Base-by-base conservation (phyloP, 2,329 filamentous ascomycete species). In the Aspergillus puulaauensis region DNA sequence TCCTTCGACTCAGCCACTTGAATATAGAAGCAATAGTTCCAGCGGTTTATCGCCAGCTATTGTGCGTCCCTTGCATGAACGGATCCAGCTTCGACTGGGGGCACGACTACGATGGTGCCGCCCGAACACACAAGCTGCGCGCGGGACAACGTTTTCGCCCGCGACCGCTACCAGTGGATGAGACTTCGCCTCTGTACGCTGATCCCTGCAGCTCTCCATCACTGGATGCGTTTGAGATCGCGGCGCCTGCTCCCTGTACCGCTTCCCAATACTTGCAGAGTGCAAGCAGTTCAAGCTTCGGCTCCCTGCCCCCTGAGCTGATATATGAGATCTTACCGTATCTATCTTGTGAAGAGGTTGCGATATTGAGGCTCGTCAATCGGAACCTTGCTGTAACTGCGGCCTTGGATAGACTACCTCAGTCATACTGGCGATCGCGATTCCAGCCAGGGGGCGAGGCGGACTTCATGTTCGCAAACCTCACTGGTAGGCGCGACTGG, bases 31-130 rank as follows among this genome's bases (percentile, higher is more conserved):
- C 17, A 6, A 49, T 63, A 43, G 52, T 45, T 2, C 12, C 37
- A 4, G 54, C 54, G 2, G 43, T 64, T 14, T 62, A 58, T 44
- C 15, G 49, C n/a, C 56, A 55, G 33, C 53, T 63, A 2, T 56
- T 57, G 21, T 58, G 54, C 40, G 60, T 45, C 3, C 58, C 61
- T 17, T 56, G 43, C 14, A 14, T 35, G 7, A 11, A 52, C 4
- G 3, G 1, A 35, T 54, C 57, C 15, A n/a, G 51, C 2, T 59
- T 61, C 41, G 31, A 58, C 8, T 57, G 61, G 40, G 60, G 60
- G 3, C 62, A 62, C 40, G 55, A 59, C 21, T 61, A 64, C 27
- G 44, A 40, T n/a, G 60, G 62, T 8, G 60, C 62, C 15, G 43
- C 21, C 9, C 24, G 49, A 27, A 54, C 52, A 19, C 54, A 57